A percentile compares a stretch with the other conserved stretches of the same genome.
phyloP scores from a whole-genome alignment of 1,284 basidiomycete species.

The Trichosporon asahii region DNA sequence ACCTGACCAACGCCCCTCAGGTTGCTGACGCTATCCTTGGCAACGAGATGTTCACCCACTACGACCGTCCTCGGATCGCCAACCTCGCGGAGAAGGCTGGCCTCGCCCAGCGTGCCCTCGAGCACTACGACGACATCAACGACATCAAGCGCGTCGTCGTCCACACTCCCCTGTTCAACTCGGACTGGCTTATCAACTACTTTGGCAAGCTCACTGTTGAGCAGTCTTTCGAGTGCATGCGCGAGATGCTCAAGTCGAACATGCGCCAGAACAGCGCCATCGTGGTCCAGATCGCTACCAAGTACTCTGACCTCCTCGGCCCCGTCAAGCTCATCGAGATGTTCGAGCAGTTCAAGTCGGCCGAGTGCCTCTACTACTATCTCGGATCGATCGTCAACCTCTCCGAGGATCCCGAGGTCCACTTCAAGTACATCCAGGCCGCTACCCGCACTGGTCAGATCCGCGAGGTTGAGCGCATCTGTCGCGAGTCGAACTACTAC shows the following conservation, averaged over 20 bases:
- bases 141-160: constrained; percentile 99
- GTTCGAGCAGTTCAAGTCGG: constrained; percentile 98
- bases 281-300: constrained; percentile 96
- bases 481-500: constrained; percentile 94
- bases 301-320: constrained; percentile 97
- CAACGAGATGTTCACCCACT: constrained; percentile 98
- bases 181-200: constrained; percentile 94
- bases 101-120: constrained; percentile 87
- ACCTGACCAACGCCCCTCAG: constrained; percentile 94
- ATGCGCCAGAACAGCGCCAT: constrained; percentile 97
- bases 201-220: constrained; percentile 98
- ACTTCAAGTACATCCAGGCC: constrained; percentile 99
- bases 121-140: constrained; percentile 94
- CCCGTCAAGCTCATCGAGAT: constrained; percentile 97
- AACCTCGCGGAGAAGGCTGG: constrained; percentile 99
- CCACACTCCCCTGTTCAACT: constrained; percentile 80
- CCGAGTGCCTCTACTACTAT: constrained; percentile 97
- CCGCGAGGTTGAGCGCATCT: constrained; percentile 97
- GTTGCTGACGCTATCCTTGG: constrained; percentile 98
- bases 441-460: constrained; percentile 98
- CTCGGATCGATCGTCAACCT: constrained; percentile 97
- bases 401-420: constrained; percentile 91
- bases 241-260: constrained; percentile 96
- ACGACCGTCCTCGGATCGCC: constrained; percentile 93
- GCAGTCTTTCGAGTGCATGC: constrained; percentile 91